Conservation (phyloP, 805 yeast genomes). For the Candida ficus region DNA sequence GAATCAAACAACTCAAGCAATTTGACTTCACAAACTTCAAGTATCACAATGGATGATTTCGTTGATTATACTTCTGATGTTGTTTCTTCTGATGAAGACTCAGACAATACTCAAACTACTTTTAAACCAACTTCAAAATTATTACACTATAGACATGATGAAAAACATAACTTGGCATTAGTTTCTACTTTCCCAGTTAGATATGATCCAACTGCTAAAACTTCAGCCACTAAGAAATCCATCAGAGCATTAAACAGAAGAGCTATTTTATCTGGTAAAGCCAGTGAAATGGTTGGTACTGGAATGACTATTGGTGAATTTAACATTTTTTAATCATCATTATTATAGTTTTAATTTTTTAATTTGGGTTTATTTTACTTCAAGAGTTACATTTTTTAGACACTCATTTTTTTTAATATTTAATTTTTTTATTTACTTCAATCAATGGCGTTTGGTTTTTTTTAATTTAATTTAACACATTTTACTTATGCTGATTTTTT, state of each 20-base stretch:
- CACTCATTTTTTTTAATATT: too few relatives aligned
- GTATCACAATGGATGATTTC: conserved; percentile 17
- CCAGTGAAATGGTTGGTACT: conserved; percentile 28
- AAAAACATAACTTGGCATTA: conserved; percentile 26
- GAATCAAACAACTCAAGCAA: conserved; percentile 5
- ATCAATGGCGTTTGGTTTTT: background rate
- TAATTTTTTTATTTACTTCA: too few relatives aligned
- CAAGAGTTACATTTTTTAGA: too few relatives aligned
- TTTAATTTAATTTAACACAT: background rate
- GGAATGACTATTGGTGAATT: conserved; percentile 24
- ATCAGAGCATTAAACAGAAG: conserved; percentile 26
- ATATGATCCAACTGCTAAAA: conserved; percentile 18
- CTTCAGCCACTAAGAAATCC: conserved; percentile 1
- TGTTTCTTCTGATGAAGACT: conserved; percentile 13
- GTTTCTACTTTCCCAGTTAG: conserved; percentile 26
- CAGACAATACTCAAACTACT: conserved; percentile 1
- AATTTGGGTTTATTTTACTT: too few relatives aligned
- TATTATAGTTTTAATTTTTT: too few relatives aligned
- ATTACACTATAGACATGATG: conserved; percentile 26
- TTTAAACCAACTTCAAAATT: conserved; percentile 12
- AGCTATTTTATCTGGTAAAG: conserved; percentile 24
- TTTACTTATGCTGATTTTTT: background rate
- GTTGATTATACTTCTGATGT: conserved; percentile 15
- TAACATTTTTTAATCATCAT: conserved; percentile 9
- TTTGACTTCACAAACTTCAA: background rate